Base-by-base conservation (phyloP, 306 rosid genomes). In the Trichosanthes cucumerina region DNA sequence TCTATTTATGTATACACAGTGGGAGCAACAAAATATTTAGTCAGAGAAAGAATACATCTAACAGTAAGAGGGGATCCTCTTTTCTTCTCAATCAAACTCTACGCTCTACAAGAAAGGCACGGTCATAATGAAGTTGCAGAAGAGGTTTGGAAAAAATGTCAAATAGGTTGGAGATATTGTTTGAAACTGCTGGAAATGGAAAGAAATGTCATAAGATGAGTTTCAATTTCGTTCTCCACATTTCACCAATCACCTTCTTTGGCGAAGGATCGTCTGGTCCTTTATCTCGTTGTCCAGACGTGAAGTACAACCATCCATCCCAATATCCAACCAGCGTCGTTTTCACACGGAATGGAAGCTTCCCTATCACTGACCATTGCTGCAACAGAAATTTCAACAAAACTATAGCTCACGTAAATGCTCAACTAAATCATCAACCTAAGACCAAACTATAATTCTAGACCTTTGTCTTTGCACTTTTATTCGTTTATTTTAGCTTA, bases 231-330 rank as follows among this genome's bases (percentile, higher is more conserved):
- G 97, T 89, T 85, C 93, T 90, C 93, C 95, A 91, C 89, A 92
- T 16, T 3, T 92, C 97, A 78, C 91, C 96, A 43, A 86, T 82
- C 44, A 92, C 98, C 86, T 92, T 90, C 82, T 83, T 94, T 2
- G 98, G 98, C 28, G 92, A 83, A 28, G 97, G 98, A 85, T 94
- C 91, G 12, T 87, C 87, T 0, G 96, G 92, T 47, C 95, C 95
- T 72, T 90, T 94, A 87, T 94, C 97, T 77, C 93, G 79, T 81
- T 94, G 98, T 77, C 97, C 97, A 3, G 97, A 94, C 63, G 98
- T 92, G 89, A 94, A 94, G 81, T 92, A 92, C 84, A 90, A 76
- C 92, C 95, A 92, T 47, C 98, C 97, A 52, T 94, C 69, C 97
- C 97, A 90, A 85, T 86, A 92, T 72, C 97, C 96, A 31, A 88